These are phyloP conservation scores for Schizophyllum commune DNA, from an alignment of 1,284 basidiomycete genomes.

Conservation along the genomic window DNA sequence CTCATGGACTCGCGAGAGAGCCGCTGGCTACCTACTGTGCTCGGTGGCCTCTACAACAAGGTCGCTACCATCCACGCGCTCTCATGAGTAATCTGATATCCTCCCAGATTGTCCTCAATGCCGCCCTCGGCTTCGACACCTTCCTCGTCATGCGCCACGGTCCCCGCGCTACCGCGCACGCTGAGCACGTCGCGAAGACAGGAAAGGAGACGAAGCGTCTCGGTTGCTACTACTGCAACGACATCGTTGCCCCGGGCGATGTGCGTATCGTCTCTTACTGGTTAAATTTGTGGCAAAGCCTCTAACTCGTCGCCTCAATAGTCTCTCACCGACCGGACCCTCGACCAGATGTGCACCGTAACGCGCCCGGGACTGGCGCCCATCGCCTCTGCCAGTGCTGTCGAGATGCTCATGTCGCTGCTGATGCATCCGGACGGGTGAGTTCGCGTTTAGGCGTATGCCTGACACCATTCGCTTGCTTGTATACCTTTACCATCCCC, in stretches of 20 bases:
- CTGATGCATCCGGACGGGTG: slow-evolving; percentile 88
- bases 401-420: slow-evolving; percentile 86
- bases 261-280: slow-evolving; percentile 38
- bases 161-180: slow-evolving; percentile 21
- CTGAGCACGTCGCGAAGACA: neutral
- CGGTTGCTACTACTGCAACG: slow-evolving; percentile 98
- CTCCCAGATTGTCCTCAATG: slow-evolving; percentile 82
- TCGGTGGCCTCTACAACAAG: slow-evolving; percentile 81
- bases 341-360: slow-evolving; percentile 99
- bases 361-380: slow-evolving; percentile 93
- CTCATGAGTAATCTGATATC: neutral
- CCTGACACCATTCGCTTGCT: no score
- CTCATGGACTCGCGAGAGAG: slow-evolving; percentile 98
- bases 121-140: slow-evolving; percentile 93
- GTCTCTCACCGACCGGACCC: slow-evolving; percentile 89
- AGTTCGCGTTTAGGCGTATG: no score
- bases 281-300: neutral
- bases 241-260: slow-evolving; percentile 93
- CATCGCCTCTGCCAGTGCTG: slow-evolving; percentile 86
- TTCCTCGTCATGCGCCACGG: slow-evolving; percentile 98
- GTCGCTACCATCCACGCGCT: slow-evolving; percentile 25
- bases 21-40: slow-evolving; percentile 89
- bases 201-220: slow-evolving; percentile 26
- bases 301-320: slow-evolving; percentile 21
- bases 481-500: neutral